phyloP scores from a whole-genome alignment of 1,284 basidiomycete species.

The Ceratobasidium sp. region DNA sequence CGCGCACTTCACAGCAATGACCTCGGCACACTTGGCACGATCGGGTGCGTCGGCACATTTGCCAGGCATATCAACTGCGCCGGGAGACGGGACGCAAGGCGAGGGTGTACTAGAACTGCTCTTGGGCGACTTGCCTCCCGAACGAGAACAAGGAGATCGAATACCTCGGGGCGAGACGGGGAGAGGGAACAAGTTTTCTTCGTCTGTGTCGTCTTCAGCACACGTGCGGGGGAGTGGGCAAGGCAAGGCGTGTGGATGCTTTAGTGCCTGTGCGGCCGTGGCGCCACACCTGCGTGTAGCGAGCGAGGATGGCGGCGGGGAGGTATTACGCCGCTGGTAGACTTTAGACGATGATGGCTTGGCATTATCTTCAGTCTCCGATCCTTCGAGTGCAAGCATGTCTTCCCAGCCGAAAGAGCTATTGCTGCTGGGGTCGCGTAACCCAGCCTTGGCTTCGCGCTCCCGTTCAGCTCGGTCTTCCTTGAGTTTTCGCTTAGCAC shows the following conservation, averaged over 20 bases:
- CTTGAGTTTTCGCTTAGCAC: slow-evolving; percentile 26
- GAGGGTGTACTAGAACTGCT: slow-evolving; percentile 20
- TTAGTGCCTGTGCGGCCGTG: slow-evolving; percentile 3
- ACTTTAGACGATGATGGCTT: slow-evolving; percentile 6
- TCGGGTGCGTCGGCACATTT: slow-evolving; percentile 33
- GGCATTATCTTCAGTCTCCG: neutral
- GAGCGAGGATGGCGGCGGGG: slow-evolving; percentile 30
- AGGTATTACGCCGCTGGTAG: slow-evolving; percentile 20
- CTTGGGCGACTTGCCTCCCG: slow-evolving; percentile 10
- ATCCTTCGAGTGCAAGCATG: slow-evolving; percentile 31
- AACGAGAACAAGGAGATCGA: slow-evolving; percentile 28
- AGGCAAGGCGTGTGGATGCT: slow-evolving; percentile 30
- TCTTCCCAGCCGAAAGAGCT: slow-evolving; percentile 39
- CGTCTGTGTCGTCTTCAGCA: slow-evolving; percentile 37
- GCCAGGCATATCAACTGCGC: neutral
- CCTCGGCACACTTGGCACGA: slow-evolving; percentile 38
- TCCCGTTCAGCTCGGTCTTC: slow-evolving; percentile 40
- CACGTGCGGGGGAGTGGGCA: slow-evolving; percentile 30
- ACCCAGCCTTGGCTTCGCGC: slow-evolving; percentile 29
- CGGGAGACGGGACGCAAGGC: slow-evolving; percentile 12
- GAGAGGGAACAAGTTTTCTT: slow-evolving; percentile 37
- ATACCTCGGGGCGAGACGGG: slow-evolving; percentile 28
- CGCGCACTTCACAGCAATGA: slow-evolving; percentile 38
- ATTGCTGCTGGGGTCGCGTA: slow-evolving; percentile 25
- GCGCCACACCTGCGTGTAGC: slow-evolving; percentile 2